Evolutionary conservation across 257 asterid genomes (phyloP), one percentile per base, ranked within the genome.

Genomic region (Echium plantagineum): DNA sequence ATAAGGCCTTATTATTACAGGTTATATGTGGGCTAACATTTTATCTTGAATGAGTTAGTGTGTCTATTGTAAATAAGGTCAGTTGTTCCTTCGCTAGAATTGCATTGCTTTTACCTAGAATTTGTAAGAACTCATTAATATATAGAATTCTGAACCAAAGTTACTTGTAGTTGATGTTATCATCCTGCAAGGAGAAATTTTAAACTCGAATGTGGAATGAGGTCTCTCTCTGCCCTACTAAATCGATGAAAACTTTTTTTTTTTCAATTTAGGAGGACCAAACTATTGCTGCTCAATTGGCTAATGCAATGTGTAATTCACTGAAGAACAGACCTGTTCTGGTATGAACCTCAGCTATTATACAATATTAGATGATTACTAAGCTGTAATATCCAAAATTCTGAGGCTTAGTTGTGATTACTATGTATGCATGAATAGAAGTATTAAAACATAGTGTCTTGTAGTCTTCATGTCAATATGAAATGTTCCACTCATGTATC

Each of bases 291-390:
- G 80, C 79, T 68, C 69, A 71, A 62, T 72, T 89, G 78, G 78
- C 90, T 69, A 75, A 69, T 22, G 76, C 94, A 38, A 83, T 86
- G 93, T 83, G 76, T 74, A 93, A 83, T 82, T 78, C 97, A 16
- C 81, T 83, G 68, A 93, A 93, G 81, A 97, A 95, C 63, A 90
- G 94, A 69, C 96, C 99, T 60, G 89, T 87, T n/a, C 81, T 74
- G 99, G 98, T 93, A 85, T 66, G 51, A 19, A 61, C 55, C 42
- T 54, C 46, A 21, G 46, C 63, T 16, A 8, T 4, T 18, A 13
- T 1, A 21, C 21, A 1, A 10, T 62, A 7, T 26, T 46, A 35
- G 6, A 24, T 55, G 17, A 42, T 42, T 10, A 10, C 13, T 42
- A 42, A 42, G 49, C 16, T 42, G 4, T 42, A 42, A 9, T 35